Conservation (phyloP, 2,329 filamentous ascomycete genomes). For the Chrysosporium keratinophilum region DNA sequence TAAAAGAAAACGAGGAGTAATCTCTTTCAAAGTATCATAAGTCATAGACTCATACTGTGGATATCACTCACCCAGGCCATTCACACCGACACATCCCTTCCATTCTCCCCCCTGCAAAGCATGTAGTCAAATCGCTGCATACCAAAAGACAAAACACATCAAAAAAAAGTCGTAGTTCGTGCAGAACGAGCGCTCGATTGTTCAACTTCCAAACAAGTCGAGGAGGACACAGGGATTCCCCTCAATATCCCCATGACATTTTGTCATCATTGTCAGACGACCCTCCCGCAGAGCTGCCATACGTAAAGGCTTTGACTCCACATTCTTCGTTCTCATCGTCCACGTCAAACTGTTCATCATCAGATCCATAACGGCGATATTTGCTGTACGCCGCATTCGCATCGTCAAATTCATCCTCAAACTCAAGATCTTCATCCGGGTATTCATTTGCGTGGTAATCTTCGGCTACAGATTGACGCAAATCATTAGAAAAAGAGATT, state of each 20-base stretch:
- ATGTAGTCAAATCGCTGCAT: too few species aligned
- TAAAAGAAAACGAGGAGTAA: too few species aligned
- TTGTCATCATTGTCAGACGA: conserved; percentile 1
- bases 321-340: conserved; percentile 24
- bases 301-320: neutral
- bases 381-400: conserved; percentile 30
- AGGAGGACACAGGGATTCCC: too few species aligned
- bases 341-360: conserved; percentile 38
- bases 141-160: too few species aligned
- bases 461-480: conserved; percentile 30
- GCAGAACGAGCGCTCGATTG: too few species aligned
- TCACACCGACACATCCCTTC: too few species aligned
- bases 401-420: conserved; percentile 38
- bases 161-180: too few species aligned
- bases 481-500: neutral
- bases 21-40: too few species aligned
- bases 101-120: too few species aligned
- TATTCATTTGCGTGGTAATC: conserved; percentile 44
- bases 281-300: conserved; percentile 1
- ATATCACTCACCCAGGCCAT: too few species aligned
- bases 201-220: too few species aligned
- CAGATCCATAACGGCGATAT: conserved; percentile 35
- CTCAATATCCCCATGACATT: neutral
- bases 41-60: too few species aligned
- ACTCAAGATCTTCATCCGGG: conserved; percentile 41